Evolutionary conservation across 1,139 yeast species (phyloP).

Genomic region (Wickerhamomyces sp.): DNA sequence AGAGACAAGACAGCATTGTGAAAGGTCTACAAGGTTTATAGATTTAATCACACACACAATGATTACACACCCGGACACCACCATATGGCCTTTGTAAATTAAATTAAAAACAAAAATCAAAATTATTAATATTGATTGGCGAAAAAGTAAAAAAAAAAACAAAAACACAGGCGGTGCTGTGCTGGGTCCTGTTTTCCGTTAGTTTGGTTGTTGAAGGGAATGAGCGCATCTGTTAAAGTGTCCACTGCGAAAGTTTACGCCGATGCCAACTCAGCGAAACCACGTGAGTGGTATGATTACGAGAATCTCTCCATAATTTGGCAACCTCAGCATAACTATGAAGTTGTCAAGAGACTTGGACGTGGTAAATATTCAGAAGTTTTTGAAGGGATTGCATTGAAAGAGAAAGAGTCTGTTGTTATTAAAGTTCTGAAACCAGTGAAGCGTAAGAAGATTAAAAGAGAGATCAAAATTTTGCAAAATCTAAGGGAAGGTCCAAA

Average conservation of each 20-base stretch:
- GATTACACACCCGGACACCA: neutral
- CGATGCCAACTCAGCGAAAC: slow-evolving; percentile 57
- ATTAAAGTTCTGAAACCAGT: slow-evolving; percentile 78
- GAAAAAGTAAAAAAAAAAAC: no score
- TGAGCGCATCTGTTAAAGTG: slow-evolving; percentile 1
- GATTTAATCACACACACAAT: neutral
- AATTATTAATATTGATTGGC: no score
- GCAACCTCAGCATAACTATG: slow-evolving; percentile 68
- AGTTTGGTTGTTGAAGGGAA: neutral
- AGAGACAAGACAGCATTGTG: slow-evolving; percentile 45
- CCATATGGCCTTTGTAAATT: no score
- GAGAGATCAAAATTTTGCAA: slow-evolving; percentile 72
- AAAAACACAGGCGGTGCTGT: no score
- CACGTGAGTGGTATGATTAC: slow-evolving; percentile 76
- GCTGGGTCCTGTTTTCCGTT: no score
- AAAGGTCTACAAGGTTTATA: slow-evolving; percentile 27
- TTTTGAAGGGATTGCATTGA: slow-evolving; percentile 54
- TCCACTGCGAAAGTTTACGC: slow-evolving; percentile 54
- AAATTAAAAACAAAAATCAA: no score
- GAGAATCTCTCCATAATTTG: slow-evolving; percentile 65
- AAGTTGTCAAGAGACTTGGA: slow-evolving; percentile 66
- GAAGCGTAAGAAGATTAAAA: slow-evolving; percentile 69
- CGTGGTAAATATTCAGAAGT: slow-evolving; percentile 81
- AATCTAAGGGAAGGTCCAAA: slow-evolving; percentile 75
- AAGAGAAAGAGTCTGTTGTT: slow-evolving; percentile 39